Evolutionary conservation across 768 basidiomycete species (phyloP).

Genomic region (Lactarius evosmus): DNA sequence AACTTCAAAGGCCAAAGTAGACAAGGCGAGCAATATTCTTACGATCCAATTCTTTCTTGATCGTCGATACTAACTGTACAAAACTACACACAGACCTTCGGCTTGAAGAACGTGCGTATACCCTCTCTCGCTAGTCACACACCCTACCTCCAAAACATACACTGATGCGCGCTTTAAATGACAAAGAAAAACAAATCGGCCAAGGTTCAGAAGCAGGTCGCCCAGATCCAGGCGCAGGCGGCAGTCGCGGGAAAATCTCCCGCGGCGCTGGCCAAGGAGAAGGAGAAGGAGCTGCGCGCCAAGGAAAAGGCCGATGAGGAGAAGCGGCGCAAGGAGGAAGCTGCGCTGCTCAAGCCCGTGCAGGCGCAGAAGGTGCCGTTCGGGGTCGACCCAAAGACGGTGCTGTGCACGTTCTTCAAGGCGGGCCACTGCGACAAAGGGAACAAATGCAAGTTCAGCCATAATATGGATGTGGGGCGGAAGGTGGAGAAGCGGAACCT

Average conservation of each 20-base stretch:
- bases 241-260: conserved; percentile 74
- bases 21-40: conserved; percentile 62
- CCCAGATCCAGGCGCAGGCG: conserved; percentile 74
- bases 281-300: conserved; percentile 71
- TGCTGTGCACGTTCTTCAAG: conserved; percentile 91
- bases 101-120: conserved; percentile 75
- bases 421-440: conserved; percentile 93
- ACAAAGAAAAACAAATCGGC: conserved; percentile 89
- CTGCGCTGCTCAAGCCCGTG: conserved; percentile 75
- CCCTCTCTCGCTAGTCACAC: neutral
- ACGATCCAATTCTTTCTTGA: conserved; percentile 30
- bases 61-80: conserved; percentile 30
- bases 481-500: conserved; percentile 96
- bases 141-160: neutral
- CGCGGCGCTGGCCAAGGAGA: conserved; percentile 78
- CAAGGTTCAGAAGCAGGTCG: conserved; percentile 86
- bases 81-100: conserved; percentile 62
- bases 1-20: conserved; percentile 72
- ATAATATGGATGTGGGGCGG: conserved; percentile 82
- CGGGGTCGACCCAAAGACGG: conserved; percentile 93
- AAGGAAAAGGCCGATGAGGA: conserved; percentile 78
- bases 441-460: conserved; percentile 94
- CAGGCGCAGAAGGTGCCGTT: conserved; percentile 87
- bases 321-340: conserved; percentile 81
- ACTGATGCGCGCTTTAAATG: conserved; percentile 10